Evolutionary conservation across 768 basidiomycete species (phyloP), one percentile per base, ranked within the genome.

Genomic region (Suillus alpinus): DNA sequence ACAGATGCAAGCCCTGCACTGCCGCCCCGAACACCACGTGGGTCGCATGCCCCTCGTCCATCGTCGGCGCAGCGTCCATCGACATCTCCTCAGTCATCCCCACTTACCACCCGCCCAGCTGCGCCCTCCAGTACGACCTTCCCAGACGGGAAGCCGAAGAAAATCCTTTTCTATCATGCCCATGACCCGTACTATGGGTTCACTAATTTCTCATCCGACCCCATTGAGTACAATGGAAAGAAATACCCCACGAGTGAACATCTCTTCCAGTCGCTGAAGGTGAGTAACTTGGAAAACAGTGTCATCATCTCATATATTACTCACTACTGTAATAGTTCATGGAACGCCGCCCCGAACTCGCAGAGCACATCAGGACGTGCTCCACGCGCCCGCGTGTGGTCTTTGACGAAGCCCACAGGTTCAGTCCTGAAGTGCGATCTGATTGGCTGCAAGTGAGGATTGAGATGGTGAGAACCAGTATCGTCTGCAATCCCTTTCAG

Each of bases 191-290:
- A 74, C 63, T 76, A 80, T 56, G 75, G 75, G 14, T 79, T 79
- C 65, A 77, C 79, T 56, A 79, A 79, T 65, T 78, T 78, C 61
- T 81, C 81, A 4, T 66, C 77, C 6, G 76, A 81, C 64, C 66
- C 75, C 4, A 73, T 83, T 34, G 65, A 69, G 23, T 80, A 78
- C 60, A 59, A 64, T 13, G 75, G 77, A 14, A 76, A 73, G 62
- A 47, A 63, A 2, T 82, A 82, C 60, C 77, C 77, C 0, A 81
- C 81, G 10, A 77, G 77, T 51, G 81, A 81, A 62, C 81, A 82
- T 63, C 63, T 82, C 43, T 82, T 79, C 55, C 80, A 82, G 59
- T 75, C 81, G 26, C 71, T 80, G 66, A 81, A 76, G 73, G 75
- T 75, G 49, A 69, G 72, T 16, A 9, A 14, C 14, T 53, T 53